phyloP scores from a whole-genome alignment of 495 filamentous ascomycete genomes.

The Echria macrotheca region DNA sequence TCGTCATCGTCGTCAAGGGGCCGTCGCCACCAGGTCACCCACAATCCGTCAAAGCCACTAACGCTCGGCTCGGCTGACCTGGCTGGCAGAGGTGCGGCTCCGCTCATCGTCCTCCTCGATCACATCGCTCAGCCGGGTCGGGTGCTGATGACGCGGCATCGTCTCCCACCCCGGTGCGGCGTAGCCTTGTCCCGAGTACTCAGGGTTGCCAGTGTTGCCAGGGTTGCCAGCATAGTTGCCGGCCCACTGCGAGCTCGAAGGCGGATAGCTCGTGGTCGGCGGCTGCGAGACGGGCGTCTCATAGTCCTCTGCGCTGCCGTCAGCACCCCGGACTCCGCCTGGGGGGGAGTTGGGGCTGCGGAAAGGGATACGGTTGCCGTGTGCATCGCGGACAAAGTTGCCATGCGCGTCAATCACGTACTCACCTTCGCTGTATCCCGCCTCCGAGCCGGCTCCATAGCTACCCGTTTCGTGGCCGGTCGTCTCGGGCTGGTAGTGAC shows the following conservation, averaged over 20 bases:
- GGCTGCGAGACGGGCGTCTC: conserved; percentile 34
- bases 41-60: no score
- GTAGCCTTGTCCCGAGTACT: conserved; percentile 57
- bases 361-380: conserved; percentile 43
- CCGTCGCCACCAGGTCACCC: no score
- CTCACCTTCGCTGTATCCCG: conserved; percentile 52
- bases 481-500: conserved; percentile 22
- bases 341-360: conserved; percentile 27
- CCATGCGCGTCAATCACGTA: conserved; percentile 50
- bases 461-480: conserved; percentile 22
- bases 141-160: conserved; percentile 87
- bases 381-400: conserved; percentile 39
- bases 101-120: conserved; percentile 79
- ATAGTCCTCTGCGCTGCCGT: conserved; percentile 45
- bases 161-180: conserved; percentile 69
- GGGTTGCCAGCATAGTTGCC: conserved; percentile 19
- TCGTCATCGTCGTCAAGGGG: neutral
- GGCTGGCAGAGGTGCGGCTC: conserved; percentile 52
- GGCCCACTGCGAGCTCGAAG: conserved; percentile 30
- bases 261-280: conserved; percentile 31
- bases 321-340: conserved; percentile 31
- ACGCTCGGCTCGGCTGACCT: conserved; percentile 38
- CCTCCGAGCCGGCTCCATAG: conserved; percentile 43
- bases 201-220: conserved; percentile 20
- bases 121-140: conserved; percentile 89